Evolutionary conservation across 176 grass and related monocot species (phyloP).

Genomic region (Triticum monococcum): DNA sequence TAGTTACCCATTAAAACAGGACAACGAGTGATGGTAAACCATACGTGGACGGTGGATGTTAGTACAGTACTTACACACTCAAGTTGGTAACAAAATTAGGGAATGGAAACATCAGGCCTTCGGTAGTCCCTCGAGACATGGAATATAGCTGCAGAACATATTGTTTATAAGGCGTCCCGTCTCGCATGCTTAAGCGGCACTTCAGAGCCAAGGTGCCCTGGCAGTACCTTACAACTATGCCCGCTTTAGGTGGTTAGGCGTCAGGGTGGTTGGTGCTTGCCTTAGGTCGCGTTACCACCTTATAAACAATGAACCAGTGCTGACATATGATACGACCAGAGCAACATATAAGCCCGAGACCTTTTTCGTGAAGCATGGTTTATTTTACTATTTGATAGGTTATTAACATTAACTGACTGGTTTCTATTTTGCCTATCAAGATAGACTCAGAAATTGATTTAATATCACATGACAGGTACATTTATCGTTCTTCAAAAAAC

Average conservation of each 20-base stretch:
- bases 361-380: not conserved
- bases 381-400: constrained; percentile 7
- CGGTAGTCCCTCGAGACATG: not conserved
- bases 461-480: not conserved
- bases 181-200: too few relatives aligned
- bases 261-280: too few relatives aligned
- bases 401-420: not conserved
- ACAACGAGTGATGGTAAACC: not conserved
- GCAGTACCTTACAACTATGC: too few relatives aligned
- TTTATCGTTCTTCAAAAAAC: not conserved
- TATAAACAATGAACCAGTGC: too few relatives aligned
- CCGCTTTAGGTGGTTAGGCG: too few relatives aligned
- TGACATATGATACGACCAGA: not conserved
- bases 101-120: constrained; percentile 20
- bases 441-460: not conserved
- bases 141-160: not conserved
- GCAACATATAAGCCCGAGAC: not conserved
- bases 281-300: too few relatives aligned
- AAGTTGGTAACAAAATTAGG: not conserved
- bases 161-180: too few relatives aligned
- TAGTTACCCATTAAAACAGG: not conserved
- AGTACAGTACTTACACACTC: not conserved
- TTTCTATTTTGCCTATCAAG: not conserved
- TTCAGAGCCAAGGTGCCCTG: too few relatives aligned
- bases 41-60: not conserved